phyloP scores from a whole-genome alignment of 192 early-diverging fungal genomes.

The Chytriomyces hyalinus region DNA sequence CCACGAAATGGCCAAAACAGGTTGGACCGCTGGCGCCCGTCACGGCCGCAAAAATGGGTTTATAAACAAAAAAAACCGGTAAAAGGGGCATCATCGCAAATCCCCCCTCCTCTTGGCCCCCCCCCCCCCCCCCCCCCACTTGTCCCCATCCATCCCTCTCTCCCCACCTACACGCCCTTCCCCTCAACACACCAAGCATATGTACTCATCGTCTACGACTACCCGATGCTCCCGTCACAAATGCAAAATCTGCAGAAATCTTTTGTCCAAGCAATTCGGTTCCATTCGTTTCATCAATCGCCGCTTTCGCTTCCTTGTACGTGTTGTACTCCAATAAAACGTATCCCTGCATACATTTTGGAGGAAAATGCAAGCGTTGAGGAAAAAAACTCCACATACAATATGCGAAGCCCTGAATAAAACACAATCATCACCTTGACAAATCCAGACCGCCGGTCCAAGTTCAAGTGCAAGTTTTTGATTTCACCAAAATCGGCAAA shows the following conservation, averaged over 20 bases:
- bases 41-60: no score
- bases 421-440: slow-evolving; percentile 72
- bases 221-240: slow-evolving; percentile 60
- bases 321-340: slow-evolving; percentile 87
- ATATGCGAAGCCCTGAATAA: background rate
- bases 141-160: no score
- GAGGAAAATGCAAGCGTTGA: background rate
- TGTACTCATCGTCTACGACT: background rate
- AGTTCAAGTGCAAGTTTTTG: slow-evolving; percentile 88
- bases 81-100: no score
- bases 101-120: no score
- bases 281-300: slow-evolving; percentile 75
- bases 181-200: no score
- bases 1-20: no score
- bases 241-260: slow-evolving; percentile 86
- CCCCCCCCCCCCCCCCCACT: no score
- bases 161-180: no score
- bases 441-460: slow-evolving; percentile 93
- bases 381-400: no score
- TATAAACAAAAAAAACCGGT: no score
- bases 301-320: slow-evolving; percentile 77
- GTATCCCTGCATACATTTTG: slow-evolving; percentile 75
- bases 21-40: no score
- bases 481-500: slow-evolving; percentile 91
- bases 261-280: slow-evolving; percentile 75